Percentiles rank a stretch among this genome's conserved stretches.
These are phyloP conservation scores for Globisporangium iwayamae DNA, from an alignment of 352 stramenopile species.

Conservation along the genomic window DNA sequence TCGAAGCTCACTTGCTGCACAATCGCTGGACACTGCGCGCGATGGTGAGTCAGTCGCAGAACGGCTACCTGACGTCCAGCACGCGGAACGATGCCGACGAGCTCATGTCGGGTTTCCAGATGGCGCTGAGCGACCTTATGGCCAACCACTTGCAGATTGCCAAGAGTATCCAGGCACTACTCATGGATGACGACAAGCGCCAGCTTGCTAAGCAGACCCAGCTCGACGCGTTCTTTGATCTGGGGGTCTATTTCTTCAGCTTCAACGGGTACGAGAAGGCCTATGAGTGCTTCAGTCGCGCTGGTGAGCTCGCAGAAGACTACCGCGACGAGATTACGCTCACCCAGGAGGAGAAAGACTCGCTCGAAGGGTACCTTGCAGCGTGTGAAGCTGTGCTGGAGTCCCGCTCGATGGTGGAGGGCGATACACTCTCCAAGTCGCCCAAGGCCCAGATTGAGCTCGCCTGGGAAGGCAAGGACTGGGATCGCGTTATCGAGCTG, in stretches of 20 bases:
- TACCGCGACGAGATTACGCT: conserved; percentile 20
- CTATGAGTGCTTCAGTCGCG: conserved; percentile 70
- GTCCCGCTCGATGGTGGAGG: conserved; percentile 32
- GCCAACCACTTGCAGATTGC: conserved; percentile 54
- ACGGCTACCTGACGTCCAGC: conserved; percentile 63
- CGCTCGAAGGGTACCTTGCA: conserved; percentile 66
- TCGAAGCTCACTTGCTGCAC: conserved; percentile 59
- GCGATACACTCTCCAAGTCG: conserved; percentile 28
- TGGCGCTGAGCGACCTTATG: conserved; percentile 65
- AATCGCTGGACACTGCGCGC: conserved; percentile 76
- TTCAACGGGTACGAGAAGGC: conserved; percentile 73
- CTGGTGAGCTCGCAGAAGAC: conserved; percentile 50
- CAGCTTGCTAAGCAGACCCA: conserved; percentile 38
- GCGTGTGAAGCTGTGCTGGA: conserved; percentile 68
- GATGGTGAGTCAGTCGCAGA: conserved; percentile 67
- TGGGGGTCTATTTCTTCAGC: conserved; percentile 75
- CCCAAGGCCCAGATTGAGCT: conserved; percentile 39
- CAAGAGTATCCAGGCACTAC: conserved; percentile 50
- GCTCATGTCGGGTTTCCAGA: conserved; percentile 55
- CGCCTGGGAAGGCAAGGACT: conserved; percentile 45
- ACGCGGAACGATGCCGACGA: conserved; percentile 67
- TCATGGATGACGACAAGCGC: conserved; percentile 44
- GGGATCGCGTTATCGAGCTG: conserved; percentile 43
- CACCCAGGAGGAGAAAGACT: conserved; percentile 26
- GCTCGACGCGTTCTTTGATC: conserved; percentile 62